phyloP scores from a whole-genome alignment of 2,329 filamentous ascomycete species.

The Fusarium fujikuroi region DNA sequence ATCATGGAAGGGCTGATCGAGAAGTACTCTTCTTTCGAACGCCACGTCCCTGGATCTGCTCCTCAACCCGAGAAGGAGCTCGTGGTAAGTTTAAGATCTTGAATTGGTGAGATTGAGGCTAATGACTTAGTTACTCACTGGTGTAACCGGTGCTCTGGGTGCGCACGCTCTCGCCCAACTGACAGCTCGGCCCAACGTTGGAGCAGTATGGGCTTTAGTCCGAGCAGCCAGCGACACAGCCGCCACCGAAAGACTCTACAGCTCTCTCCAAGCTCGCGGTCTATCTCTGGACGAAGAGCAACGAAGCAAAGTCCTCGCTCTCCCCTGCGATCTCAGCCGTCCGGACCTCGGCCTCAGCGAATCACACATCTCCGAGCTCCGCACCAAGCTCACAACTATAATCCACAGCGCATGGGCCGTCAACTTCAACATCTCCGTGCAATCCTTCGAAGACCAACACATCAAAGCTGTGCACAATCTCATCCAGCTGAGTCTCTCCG shows the following conservation, averaged over 20 bases:
- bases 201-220: slow-evolving; percentile 54
- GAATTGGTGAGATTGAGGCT: too few species aligned
- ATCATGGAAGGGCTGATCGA: slow-evolving; percentile 49
- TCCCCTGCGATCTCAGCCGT: slow-evolving; percentile 37
- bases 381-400: slow-evolving; percentile 51
- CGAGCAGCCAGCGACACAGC: slow-evolving; percentile 19
- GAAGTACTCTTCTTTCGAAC: slow-evolving; percentile 52
- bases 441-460: slow-evolving; percentile 60
- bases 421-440: slow-evolving; percentile 64
- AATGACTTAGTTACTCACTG: slow-evolving; percentile 60
- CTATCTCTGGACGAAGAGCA: slow-evolving; percentile 24
- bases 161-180: slow-evolving; percentile 68
- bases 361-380: slow-evolving; percentile 46
- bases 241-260: slow-evolving; percentile 18
- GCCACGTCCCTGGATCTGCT: slow-evolving; percentile 32
- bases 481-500: slow-evolving; percentile 51
- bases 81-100: slow-evolving; percentile 42
- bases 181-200: slow-evolving; percentile 66
- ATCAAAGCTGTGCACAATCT: slow-evolving; percentile 59
- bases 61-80: slow-evolving; percentile 45
- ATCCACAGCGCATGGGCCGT: slow-evolving; percentile 66
- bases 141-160: slow-evolving; percentile 70
- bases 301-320: slow-evolving; percentile 37
- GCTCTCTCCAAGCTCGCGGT: slow-evolving; percentile 21
- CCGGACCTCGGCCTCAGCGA: slow-evolving; percentile 28